These are phyloP conservation scores for Epicoccum nigrum DNA, from an alignment of 2,329 filamentous ascomycete species.

Conservation along the genomic window DNA sequence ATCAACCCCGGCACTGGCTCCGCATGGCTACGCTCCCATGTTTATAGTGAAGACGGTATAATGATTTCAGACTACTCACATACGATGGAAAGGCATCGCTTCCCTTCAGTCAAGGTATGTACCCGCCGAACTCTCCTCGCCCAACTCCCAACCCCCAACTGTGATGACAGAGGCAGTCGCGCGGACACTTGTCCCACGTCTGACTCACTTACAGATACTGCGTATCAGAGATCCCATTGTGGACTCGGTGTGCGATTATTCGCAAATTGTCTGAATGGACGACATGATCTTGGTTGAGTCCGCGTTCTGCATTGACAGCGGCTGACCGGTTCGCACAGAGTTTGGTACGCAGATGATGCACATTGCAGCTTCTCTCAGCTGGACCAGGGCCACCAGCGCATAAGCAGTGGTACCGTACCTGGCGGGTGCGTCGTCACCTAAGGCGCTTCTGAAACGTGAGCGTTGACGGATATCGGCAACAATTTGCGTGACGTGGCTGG, in stretches of 20 bases:
- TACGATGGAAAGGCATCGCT: neutral
- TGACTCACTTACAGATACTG: slow-evolving; percentile 28
- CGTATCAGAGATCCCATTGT: slow-evolving; percentile 27
- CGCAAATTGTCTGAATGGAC: slow-evolving; percentile 4
- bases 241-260: slow-evolving; percentile 17
- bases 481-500: neutral
- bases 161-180: slow-evolving; percentile 17
- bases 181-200: slow-evolving; percentile 1
- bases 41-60: neutral
- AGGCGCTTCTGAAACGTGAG: slow-evolving; percentile 9
- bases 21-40: neutral
- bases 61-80: too few species aligned
- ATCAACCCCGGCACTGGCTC: slow-evolving; percentile 9
- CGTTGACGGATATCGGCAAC: slow-evolving; percentile 6
- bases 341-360: slow-evolving; percentile 6
- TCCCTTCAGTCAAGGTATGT: slow-evolving; percentile 2
- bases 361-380: slow-evolving; percentile 2
- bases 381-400: neutral
- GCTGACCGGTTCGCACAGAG: slow-evolving; percentile 10
- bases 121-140: neutral
- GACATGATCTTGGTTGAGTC: neutral
- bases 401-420: neutral
- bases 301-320: neutral
- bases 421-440: slow-evolving; percentile 13
- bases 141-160: neutral